phyloP scores from a whole-genome alignment of 2,329 filamentous ascomycete genomes.

The Aspergillus arachidicola region DNA sequence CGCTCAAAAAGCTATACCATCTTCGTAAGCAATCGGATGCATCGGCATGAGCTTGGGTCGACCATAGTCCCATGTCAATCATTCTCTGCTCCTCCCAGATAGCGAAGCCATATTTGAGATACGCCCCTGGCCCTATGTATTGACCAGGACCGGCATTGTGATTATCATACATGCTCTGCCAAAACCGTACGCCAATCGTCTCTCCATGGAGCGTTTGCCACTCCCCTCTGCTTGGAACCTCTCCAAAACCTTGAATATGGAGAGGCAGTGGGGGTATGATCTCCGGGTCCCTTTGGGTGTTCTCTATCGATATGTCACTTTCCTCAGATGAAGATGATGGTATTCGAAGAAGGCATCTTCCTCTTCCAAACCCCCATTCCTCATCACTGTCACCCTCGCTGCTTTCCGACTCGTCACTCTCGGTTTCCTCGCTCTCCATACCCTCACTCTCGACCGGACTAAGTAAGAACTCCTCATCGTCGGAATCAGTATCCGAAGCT shows the following conservation, averaged over 20 bases:
- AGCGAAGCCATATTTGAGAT: constrained; percentile 1
- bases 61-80: constrained; percentile 5
- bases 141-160: background rate
- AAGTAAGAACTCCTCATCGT: background rate
- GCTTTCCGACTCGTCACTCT: background rate
- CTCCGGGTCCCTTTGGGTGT: background rate
- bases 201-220: background rate
- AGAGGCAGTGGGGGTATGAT: background rate
- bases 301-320: background rate
- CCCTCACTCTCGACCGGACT: background rate
- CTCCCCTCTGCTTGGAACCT: background rate
- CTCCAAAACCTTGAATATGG: background rate
- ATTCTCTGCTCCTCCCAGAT: constrained; percentile 7
- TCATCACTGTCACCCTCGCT: background rate
- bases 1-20: background rate
- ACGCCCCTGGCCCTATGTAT: background rate
- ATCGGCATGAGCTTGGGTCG: background rate
- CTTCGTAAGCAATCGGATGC: background rate
- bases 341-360: no score
- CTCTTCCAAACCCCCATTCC: rapidly evolving
- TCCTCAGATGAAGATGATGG: background rate
- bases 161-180: background rate
- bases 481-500: background rate
- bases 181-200: background rate
- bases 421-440: background rate